A percentile compares a stretch with the other conserved stretches of the same genome.
Evolutionary conservation across 2,329 filamentous ascomycete species (phyloP).

Genomic region (Emydomyces testavorans): DNA sequence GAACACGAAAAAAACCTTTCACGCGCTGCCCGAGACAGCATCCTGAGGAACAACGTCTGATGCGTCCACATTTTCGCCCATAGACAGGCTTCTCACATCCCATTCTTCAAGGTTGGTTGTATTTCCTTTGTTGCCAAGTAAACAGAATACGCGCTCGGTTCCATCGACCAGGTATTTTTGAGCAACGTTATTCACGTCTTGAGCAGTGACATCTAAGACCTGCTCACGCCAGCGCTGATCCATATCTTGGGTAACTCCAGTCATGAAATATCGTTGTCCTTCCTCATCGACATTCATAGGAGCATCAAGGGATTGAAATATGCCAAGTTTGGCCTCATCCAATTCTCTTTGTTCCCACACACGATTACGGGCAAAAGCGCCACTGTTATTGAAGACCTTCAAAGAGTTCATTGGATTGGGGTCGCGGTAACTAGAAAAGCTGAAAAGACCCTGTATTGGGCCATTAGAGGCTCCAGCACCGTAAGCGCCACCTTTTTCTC

Average conservation of each 20-base stretch:
- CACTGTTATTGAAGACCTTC: constrained; percentile 70
- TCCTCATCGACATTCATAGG: constrained; percentile 78
- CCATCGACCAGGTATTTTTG: constrained; percentile 67
- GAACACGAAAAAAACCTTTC: neutral
- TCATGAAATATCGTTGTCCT: constrained; percentile 75
- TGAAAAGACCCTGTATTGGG: constrained; percentile 72
- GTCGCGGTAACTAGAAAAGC: constrained; percentile 93
- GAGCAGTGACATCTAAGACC: constrained; percentile 71
- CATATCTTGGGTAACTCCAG: constrained; percentile 79
- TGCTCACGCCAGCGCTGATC: constrained; percentile 71
- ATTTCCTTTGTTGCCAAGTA: constrained; percentile 68
- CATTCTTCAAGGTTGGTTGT: constrained; percentile 61
- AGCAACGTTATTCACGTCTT: constrained; percentile 69
- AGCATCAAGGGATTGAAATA: constrained; percentile 86
- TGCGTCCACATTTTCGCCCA: constrained; percentile 29
- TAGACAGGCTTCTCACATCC: constrained; percentile 62
- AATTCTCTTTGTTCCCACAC: constrained; percentile 74
- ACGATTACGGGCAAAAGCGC: constrained; percentile 69
- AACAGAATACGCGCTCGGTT: constrained; percentile 50
- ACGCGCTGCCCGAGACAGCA: constrained; percentile 1
- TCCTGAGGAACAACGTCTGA: neutral
- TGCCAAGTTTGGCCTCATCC: constrained; percentile 88
- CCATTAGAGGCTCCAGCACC: constrained; percentile 79
- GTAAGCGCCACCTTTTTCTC: constrained; percentile 94
- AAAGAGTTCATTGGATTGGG: constrained; percentile 86